These are phyloP conservation scores for Lenwebbia sp. DNA, from an alignment of 345 rosid genomes.

Conservation along the genomic window DNA sequence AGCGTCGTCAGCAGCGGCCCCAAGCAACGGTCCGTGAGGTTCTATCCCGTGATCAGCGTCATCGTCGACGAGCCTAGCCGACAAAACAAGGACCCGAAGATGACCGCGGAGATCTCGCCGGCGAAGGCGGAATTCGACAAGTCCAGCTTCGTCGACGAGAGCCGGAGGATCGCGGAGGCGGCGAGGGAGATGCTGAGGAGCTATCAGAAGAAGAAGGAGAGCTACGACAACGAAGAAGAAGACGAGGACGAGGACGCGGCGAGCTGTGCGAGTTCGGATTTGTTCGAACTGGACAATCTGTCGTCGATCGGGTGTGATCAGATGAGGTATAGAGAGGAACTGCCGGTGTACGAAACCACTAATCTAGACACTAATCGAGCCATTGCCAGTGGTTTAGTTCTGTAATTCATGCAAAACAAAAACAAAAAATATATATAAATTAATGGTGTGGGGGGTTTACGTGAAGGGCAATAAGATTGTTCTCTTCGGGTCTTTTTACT, in stretches of 20 bases:
- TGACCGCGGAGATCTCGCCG: background rate
- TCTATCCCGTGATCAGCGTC: constrained; percentile 69
- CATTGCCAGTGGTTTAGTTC: constrained; percentile 50
- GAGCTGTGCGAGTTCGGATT: constrained; percentile 89
- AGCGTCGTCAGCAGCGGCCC: constrained; percentile 6
- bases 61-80: constrained; percentile 44
- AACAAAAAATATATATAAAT: constrained; percentile 1
- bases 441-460: constrained; percentile 47
- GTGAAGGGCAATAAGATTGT: constrained; percentile 20
- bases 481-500: constrained; percentile 1
- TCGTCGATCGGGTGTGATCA: constrained; percentile 48
- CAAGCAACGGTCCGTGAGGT: constrained; percentile 59
- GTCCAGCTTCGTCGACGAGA: constrained; percentile 20
- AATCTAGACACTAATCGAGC: constrained; percentile 64
- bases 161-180: constrained; percentile 43
- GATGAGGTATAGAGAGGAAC: constrained; percentile 62
- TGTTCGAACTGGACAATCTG: constrained; percentile 86
- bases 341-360: constrained; percentile 94
- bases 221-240: background rate
- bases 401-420: constrained; percentile 27
- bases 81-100: background rate
- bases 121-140: background rate
- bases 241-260: constrained; percentile 14
- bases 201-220: constrained; percentile 39
- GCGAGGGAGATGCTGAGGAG: constrained; percentile 56